phyloP scores from a whole-genome alignment of 805 yeast genomes.

The Pichia nakasei region DNA sequence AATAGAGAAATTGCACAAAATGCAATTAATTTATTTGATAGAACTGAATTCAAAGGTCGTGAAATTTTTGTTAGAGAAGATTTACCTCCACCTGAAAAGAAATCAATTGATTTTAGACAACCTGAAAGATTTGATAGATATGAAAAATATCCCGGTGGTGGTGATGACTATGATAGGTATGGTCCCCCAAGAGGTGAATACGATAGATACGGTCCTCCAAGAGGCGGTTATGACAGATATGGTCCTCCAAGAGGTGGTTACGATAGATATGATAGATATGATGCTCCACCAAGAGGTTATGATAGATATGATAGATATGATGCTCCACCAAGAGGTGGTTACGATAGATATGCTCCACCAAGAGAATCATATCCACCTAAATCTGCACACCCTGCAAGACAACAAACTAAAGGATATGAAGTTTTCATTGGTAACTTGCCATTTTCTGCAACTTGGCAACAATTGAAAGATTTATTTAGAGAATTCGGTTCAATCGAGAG shows the following conservation, averaged over 20 bases:
- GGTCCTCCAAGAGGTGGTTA: not conserved
- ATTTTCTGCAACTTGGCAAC: conserved; percentile 74
- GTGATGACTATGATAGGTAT: conserved; percentile 13
- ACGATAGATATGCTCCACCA: conserved; percentile 6
- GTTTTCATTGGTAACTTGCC: conserved; percentile 80
- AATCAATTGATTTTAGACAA: conserved; percentile 38
- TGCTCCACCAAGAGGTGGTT: not conserved
- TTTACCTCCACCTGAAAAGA: conserved; percentile 64
- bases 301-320: conserved; percentile 8
- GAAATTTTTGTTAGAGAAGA: conserved; percentile 85
- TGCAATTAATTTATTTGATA: conserved; percentile 66
- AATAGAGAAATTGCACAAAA: conserved; percentile 52
- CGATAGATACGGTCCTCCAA: conserved; percentile 9
- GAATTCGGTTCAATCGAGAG: conserved; percentile 69
- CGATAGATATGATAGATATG: conserved; percentile 3
- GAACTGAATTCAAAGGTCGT: conserved; percentile 59
- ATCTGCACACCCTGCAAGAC: conserved; percentile 4
- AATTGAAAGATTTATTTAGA: conserved; percentile 75
- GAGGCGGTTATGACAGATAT: conserved; percentile 7
- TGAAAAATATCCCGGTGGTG: conserved; percentile 14
- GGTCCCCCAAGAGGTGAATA: conserved; percentile 13
- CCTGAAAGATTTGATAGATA: conserved; percentile 2
- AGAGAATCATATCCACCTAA: conserved; percentile 10
- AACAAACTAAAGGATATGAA: conserved; percentile 34
- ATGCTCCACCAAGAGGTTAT: not conserved